phyloP scores from a whole-genome alignment of 768 basidiomycete species.

The Boletellus emodensis region DNA sequence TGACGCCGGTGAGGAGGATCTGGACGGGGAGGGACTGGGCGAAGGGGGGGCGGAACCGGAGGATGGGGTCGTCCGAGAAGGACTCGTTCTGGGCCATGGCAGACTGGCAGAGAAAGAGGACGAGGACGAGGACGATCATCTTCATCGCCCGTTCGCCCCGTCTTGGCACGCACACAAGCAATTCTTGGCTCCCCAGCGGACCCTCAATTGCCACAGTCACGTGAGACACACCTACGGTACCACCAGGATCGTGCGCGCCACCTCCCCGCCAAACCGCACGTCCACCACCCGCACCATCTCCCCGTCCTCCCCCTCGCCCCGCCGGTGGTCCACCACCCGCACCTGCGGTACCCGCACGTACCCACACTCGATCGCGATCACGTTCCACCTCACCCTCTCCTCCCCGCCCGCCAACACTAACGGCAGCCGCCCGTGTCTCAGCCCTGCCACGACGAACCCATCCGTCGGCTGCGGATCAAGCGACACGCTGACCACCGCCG shows the following conservation, averaged over 20 bases:
- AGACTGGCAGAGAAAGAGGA: conserved; percentile 1
- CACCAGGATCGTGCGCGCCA: too few species aligned
- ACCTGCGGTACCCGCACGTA: conserved; percentile 58
- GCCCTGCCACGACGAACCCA: conserved; percentile 78
- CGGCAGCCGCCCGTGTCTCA: conserved; percentile 62
- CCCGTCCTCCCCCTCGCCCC: conserved; percentile 37
- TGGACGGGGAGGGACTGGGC: conserved; percentile 89
- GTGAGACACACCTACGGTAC: conserved; percentile 17
- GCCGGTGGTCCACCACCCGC: conserved; percentile 51
- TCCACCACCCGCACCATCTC: conserved; percentile 54
- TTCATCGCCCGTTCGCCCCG: background rate
- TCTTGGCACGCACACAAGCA: background rate
- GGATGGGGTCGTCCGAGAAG: conserved; percentile 62
- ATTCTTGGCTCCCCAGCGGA: background rate
- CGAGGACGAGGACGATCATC: conserved; percentile 10
- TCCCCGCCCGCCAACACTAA: conserved; percentile 72
- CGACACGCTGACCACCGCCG: conserved; percentile 67
- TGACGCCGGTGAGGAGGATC: conserved; percentile 78
- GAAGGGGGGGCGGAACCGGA: conserved; percentile 73
- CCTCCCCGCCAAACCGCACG: background rate
- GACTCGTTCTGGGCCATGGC: conserved; percentile 20
- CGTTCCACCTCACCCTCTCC: conserved; percentile 58
- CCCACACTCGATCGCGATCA: conserved; percentile 76
- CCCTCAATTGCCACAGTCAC: background rate
- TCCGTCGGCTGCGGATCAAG: conserved; percentile 68